Conservation (phyloP, 1,139 yeast genomes). For the Entelexis paramagnoliae region DNA sequence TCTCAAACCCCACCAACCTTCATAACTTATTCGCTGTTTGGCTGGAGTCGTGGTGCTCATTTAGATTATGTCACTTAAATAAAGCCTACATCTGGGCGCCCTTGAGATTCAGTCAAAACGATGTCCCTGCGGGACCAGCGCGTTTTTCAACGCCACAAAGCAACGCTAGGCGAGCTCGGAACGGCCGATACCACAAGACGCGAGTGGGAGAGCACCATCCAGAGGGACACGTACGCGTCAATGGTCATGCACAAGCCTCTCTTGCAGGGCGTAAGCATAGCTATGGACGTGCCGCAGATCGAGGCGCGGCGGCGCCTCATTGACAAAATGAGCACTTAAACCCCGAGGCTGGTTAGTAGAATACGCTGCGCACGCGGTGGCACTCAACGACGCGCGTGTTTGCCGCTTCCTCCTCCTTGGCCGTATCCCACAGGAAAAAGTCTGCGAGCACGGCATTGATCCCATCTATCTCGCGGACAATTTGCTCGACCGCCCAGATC, state of each 20-base stretch:
- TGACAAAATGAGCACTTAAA: conserved; percentile 30
- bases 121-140: conserved; percentile 8
- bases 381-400: conserved; percentile 29
- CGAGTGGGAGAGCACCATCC: conserved; percentile 52
- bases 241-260: conserved; percentile 59
- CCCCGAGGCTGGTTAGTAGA: no score
- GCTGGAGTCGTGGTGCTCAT: no score
- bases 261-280: conserved; percentile 57
- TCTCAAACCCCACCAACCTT: no score
- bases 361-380: conserved; percentile 35
- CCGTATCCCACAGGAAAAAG: conserved; percentile 39
- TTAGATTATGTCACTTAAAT: background rate
- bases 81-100: background rate
- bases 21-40: no score
- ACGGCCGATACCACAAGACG: conserved; percentile 53
- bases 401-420: conserved; percentile 33
- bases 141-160: background rate
- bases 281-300: conserved; percentile 45
- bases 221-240: conserved; percentile 64
- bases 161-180: conserved; percentile 49
- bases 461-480: conserved; percentile 26
- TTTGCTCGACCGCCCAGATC: conserved; percentile 36
- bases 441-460: conserved; percentile 36
- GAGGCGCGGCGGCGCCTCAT: conserved; percentile 44
- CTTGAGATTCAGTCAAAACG: no score